Base-by-base conservation (phyloP, 495 filamentous ascomycete genomes). In the Xylaria sp. region DNA sequence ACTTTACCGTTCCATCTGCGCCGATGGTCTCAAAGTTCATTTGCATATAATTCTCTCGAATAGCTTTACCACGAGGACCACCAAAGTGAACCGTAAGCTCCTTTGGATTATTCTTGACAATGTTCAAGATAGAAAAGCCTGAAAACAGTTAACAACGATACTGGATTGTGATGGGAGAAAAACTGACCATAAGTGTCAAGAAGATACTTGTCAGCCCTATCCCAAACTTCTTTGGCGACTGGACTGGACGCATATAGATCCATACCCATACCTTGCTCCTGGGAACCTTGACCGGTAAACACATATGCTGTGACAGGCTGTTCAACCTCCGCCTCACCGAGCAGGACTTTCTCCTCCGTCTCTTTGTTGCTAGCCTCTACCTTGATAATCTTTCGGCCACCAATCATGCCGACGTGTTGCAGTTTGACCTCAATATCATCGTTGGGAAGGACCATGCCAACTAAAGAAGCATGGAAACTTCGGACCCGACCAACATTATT, bases 211-310 rank as follows among this genome's bases (percentile, higher is more conserved):
- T 99, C 96, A 35, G 97, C 97, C 50, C 95, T 90, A 79, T 99
- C 95, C 96, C 96, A 99, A 37, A 99, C 97, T 78, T 98, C 95
- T 82, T 92, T 93, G 59, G 96, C 96, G 43, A 99, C 96, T 3
- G 90, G 85, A 77, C 95, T 98, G 83, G 90, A 95, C 69, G 83
- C 91, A 76, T 99, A 99, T 44, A 99, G 88, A 80, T 98, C 96
- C 96, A 99, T 99, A 82, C 96, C 96, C 96, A 99, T 99, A 61
- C 96, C 96, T 79, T 98, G 97, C 80, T 98, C 96, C 80, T 99
- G 96, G 43, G 93, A 97, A 61, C 96, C 96, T 80, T 99, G 96
- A 44, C 96, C 96, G 62, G 96, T 99, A 83, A 99, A 99, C 72
- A 99, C 93, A 74, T 99, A 99, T 8, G 95, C 89, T 26, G 95